Percentiles rank a stretch among this genome's conserved stretches.
phyloP scores from a whole-genome alignment of 2,329 filamentous ascomycete species.

The Arthrobotrys sinensis region DNA sequence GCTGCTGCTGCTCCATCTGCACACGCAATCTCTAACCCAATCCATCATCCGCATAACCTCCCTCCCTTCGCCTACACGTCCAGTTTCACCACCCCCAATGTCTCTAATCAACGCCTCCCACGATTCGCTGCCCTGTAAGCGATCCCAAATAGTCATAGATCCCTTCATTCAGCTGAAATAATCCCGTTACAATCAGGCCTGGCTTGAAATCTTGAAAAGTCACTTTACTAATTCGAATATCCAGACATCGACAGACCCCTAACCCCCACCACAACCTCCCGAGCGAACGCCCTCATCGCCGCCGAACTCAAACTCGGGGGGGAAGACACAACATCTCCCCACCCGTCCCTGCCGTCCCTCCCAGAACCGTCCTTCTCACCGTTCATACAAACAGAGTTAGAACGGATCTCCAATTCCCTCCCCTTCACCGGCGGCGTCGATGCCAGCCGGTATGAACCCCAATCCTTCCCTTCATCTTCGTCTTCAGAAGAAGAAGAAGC shows the following conservation, averaged over 20 bases:
- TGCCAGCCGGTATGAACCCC: conserved; percentile 84
- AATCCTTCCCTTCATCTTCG: conserved; percentile 71
- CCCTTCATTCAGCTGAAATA: conserved; percentile 48
- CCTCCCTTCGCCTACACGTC: not conserved
- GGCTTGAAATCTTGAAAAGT: not conserved
- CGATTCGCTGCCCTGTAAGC: conserved; percentile 84
- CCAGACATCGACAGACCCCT: conserved; percentile 86
- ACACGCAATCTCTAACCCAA: conserved; percentile 22
- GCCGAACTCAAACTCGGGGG: conserved; percentile 77
- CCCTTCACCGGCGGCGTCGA: conserved; percentile 77
- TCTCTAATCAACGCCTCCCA: conserved; percentile 79
- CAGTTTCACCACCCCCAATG: conserved; percentile 70
- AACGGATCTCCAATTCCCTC: conserved; percentile 75
- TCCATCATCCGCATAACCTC: conserved; percentile 17
- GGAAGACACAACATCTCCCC: conserved; percentile 71
- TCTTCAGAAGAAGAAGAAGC: conserved; percentile 15
- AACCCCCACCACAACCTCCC: conserved; percentile 75
- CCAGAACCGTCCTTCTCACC: conserved; percentile 75
- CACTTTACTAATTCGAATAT: not conserved
- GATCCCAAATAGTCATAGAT: conserved; percentile 25
- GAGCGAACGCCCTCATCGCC: conserved; percentile 79
- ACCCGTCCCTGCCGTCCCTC: conserved; percentile 74
- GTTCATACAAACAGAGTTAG: conserved; percentile 78
- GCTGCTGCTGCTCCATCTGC: conserved; percentile 4
- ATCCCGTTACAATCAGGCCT: conserved; percentile 15